Percentiles rank a stretch among this genome's conserved stretches.
Evolutionary conservation across 305 asterid genomes (phyloP).

Genomic region (Fraxinus paxiana): DNA sequence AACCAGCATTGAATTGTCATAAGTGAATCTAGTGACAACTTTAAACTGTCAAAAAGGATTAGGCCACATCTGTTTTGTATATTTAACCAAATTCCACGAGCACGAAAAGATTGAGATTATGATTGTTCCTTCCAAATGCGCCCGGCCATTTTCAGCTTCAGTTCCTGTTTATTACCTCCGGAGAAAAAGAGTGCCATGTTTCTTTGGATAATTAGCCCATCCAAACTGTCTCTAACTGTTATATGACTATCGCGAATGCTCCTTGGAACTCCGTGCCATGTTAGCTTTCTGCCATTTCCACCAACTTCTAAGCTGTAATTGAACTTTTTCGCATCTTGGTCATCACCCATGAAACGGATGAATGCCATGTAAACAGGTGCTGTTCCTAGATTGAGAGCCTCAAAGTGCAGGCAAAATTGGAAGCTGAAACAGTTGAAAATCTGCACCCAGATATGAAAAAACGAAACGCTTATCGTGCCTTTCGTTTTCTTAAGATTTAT

Average conservation of each 20-base stretch:
- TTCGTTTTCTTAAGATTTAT: background rate
- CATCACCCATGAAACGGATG: constrained; percentile 81
- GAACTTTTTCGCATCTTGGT: constrained; percentile 59
- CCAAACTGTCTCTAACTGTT: constrained; percentile 64
- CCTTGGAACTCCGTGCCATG: constrained; percentile 73
- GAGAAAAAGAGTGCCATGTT: constrained; percentile 71
- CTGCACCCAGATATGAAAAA: constrained; percentile 27
- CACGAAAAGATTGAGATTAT: constrained; percentile 11
- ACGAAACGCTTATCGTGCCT: background rate
- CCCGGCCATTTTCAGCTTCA: constrained; percentile 66
- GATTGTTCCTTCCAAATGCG: constrained; percentile 66
- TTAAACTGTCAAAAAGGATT: constrained; percentile 6
- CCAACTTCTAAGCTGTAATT: constrained; percentile 67
- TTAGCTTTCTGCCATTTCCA: constrained; percentile 52
- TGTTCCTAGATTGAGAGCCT: constrained; percentile 64
- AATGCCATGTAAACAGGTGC: constrained; percentile 76
- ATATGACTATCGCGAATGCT: constrained; percentile 70
- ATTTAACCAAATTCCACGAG: background rate
- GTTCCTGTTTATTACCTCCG: constrained; percentile 58
- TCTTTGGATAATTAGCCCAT: constrained; percentile 66
- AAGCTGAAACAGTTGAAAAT: constrained; percentile 69
- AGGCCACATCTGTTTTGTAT: constrained; percentile 20
- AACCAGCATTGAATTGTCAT: background rate
- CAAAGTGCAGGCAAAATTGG: constrained; percentile 75
- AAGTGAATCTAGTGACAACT: constrained; percentile 17